Conservation (phyloP, 2,329 filamentous ascomycete species). For the Alternaria triticina region DNA sequence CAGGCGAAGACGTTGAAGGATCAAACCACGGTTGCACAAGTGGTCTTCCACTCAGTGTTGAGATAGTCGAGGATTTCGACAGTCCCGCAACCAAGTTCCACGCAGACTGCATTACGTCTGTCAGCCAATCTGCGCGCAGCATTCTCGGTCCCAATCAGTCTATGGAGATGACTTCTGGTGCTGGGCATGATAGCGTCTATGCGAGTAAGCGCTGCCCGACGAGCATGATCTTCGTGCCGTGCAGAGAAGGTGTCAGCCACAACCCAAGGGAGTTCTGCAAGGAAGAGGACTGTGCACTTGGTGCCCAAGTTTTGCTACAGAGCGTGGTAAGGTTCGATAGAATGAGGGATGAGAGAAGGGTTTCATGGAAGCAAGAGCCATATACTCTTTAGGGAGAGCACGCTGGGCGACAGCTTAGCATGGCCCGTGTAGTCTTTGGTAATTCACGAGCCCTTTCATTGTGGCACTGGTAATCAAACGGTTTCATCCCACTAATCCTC, state of each 20-base stretch:
- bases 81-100: constrained; percentile 67
- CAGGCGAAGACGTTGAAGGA: constrained; percentile 60
- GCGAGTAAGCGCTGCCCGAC: constrained; percentile 54
- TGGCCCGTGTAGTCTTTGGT: background rate
- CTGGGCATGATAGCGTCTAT: constrained; percentile 66
- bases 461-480: background rate
- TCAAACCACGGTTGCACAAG: constrained; percentile 53
- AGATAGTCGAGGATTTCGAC: constrained; percentile 67
- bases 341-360: constrained; percentile 47
- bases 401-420: background rate
- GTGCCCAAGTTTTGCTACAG: constrained; percentile 58
- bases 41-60: constrained; percentile 60
- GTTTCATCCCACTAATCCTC: background rate
- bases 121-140: constrained; percentile 66
- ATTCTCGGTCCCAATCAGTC: constrained; percentile 57
- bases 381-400: constrained; percentile 26
- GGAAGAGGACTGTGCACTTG: constrained; percentile 55
- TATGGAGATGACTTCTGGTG: constrained; percentile 66
- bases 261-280: constrained; percentile 55
- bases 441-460: background rate
- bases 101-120: constrained; percentile 69
- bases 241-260: constrained; percentile 56
- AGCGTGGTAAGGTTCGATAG: constrained; percentile 58
- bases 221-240: constrained; percentile 58
- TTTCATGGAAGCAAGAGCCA: constrained; percentile 37